Conservation (phyloP, 176 grass and related monocot species). For the Juncus inflexus region DNA sequence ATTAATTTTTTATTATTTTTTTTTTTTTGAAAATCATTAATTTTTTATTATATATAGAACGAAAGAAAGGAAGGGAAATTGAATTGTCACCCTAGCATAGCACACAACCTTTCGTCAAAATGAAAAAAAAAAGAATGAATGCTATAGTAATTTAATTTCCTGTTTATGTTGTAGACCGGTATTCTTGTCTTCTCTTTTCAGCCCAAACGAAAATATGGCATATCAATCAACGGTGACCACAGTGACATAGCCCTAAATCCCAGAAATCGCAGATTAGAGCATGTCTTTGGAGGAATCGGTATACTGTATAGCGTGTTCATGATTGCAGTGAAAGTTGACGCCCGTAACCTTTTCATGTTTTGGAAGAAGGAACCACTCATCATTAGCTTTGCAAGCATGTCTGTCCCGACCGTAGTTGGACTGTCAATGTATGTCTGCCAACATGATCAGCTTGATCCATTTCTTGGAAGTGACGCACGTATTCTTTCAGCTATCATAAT, state of each 20-base stretch:
- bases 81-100: background rate
- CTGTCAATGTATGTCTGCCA: background rate
- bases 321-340: constrained; percentile 2
- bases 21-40: background rate
- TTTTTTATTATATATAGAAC: background rate
- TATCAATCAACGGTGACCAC: background rate
- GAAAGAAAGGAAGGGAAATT: background rate
- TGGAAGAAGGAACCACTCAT: constrained; percentile 17
- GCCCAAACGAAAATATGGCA: background rate
- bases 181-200: constrained; percentile 1
- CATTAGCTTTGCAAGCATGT: background rate
- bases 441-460: background rate
- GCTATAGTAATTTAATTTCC: background rate
- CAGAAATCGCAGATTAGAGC: constrained; percentile 2
- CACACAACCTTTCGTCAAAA: background rate
- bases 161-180: background rate
- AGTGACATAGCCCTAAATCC: background rate
- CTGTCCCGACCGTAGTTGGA: background rate
- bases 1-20: background rate
- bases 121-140: background rate
- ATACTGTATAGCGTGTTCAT: constrained; percentile 7
- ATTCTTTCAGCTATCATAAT: background rate
- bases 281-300: background rate
- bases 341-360: background rate
- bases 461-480: background rate